phyloP scores from a whole-genome alignment of 1,284 basidiomycete genomes.

The Rhodotorula mucilaginosa region DNA sequence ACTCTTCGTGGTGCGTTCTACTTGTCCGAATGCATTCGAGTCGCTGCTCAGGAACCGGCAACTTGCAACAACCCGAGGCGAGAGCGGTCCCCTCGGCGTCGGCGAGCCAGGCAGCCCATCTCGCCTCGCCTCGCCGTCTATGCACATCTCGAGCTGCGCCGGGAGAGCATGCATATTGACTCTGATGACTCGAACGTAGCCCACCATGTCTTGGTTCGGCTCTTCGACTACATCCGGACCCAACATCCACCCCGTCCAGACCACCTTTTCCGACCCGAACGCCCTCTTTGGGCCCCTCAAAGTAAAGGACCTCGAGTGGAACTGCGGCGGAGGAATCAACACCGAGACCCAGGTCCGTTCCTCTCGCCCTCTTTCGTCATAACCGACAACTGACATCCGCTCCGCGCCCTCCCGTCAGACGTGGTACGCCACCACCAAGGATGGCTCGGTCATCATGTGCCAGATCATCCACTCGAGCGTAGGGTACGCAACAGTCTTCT shows the following conservation, averaged over 20 bases:
- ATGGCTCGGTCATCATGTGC: conserved; percentile 78
- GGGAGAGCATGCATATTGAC: too few species aligned
- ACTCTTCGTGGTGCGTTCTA: too few species aligned
- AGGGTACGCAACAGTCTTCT: conserved; percentile 63
- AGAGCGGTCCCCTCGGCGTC: too few species aligned
- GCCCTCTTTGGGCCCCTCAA: conserved; percentile 60
- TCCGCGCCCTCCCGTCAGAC: conserved; percentile 54
- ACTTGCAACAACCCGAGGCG: too few species aligned
- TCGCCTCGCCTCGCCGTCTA: background rate
- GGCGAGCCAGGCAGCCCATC: background rate
- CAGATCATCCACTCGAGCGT: conserved; percentile 94
- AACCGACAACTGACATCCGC: background rate
- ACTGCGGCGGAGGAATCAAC: conserved; percentile 69
- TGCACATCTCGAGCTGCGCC: background rate
- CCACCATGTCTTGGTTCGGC: conserved; percentile 35
- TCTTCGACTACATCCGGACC: conserved; percentile 23
- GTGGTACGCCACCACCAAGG: conserved; percentile 75
- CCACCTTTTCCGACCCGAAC: conserved; percentile 25
- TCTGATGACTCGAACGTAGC: background rate
- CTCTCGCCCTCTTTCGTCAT: background rate
- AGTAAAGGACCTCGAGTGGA: conserved; percentile 76
- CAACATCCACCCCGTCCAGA: conserved; percentile 39
- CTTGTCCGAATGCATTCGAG: too few species aligned
- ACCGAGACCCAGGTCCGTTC: conserved; percentile 68
- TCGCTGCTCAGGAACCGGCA: too few species aligned